Percentiles rank a stretch among this genome's conserved stretches.
phyloP scores from a whole-genome alignment of 2,329 filamentous ascomycete genomes.

The Botryotinia narcissicola region DNA sequence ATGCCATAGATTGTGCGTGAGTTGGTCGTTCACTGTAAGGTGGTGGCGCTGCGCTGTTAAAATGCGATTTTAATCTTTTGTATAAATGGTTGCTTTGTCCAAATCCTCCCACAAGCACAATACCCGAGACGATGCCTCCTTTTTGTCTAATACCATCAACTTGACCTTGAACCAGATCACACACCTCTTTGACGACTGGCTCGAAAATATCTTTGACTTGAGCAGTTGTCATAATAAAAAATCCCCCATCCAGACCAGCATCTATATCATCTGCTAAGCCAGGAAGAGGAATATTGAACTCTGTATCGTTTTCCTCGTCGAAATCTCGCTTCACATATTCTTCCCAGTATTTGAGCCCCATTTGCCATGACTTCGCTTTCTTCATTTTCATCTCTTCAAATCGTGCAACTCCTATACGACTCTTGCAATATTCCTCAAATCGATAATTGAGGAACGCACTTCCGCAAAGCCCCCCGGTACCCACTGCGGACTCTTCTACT shows the following conservation, averaged over 20 bases:
- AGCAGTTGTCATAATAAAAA: slow-evolving; percentile 67
- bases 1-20: slow-evolving; percentile 52
- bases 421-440: slow-evolving; percentile 74
- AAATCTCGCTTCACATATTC: slow-evolving; percentile 85
- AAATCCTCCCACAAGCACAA: slow-evolving; percentile 79
- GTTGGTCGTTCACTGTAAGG: slow-evolving; percentile 68
- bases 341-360: slow-evolving; percentile 76
- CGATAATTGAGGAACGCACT: slow-evolving; percentile 78
- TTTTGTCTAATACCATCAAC: slow-evolving; percentile 61
- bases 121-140: slow-evolving; percentile 65
- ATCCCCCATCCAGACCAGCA: slow-evolving; percentile 71
- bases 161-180: slow-evolving; percentile 65
- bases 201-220: slow-evolving; percentile 74
- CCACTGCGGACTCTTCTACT: slow-evolving; percentile 76
- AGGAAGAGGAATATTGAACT: slow-evolving; percentile 77
- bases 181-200: slow-evolving; percentile 69
- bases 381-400: slow-evolving; percentile 76
- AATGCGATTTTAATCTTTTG: slow-evolving; percentile 66
- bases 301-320: slow-evolving; percentile 72
- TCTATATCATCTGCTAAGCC: slow-evolving; percentile 74
- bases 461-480: slow-evolving; percentile 74
- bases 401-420: slow-evolving; percentile 61
- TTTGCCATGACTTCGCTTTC: slow-evolving; percentile 77
- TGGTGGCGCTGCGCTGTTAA: slow-evolving; percentile 51
- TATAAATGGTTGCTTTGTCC: slow-evolving; percentile 78